Conservation (phyloP, 2,329 filamentous ascomycete species). For the Trichoderma hamatum region DNA sequence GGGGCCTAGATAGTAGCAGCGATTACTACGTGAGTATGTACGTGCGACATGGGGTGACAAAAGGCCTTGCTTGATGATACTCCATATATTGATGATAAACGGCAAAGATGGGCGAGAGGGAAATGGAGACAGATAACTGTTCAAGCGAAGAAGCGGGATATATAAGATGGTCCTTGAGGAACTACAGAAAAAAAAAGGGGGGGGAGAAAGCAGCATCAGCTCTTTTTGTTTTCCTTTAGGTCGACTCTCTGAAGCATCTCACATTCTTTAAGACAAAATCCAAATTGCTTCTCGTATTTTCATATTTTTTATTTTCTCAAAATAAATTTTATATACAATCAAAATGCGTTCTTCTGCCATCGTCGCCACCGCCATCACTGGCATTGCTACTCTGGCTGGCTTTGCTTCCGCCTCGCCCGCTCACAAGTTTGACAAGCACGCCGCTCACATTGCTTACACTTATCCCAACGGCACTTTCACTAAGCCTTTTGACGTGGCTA, state of each 20-base stretch:
- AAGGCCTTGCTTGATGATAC: not conserved
- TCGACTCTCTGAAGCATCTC: not conserved
- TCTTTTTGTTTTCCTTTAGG: not conserved
- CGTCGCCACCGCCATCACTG: not conserved
- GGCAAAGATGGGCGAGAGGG: slow-evolving; percentile 1
- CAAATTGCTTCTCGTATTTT: not conserved
- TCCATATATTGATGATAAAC: not conserved
- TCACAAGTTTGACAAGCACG: not conserved
- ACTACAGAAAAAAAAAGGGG: not conserved
- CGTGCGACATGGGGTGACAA: not conserved
- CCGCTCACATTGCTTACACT: slow-evolving; percentile 6
- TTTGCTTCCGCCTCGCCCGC: slow-evolving; percentile 6
- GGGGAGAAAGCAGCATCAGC: not conserved
- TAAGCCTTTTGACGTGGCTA: not conserved
- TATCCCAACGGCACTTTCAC: slow-evolving; percentile 16
- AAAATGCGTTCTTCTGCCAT: slow-evolving; percentile 22
- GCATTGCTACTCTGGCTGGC: slow-evolving; percentile 2
- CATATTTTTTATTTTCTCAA: not conserved
- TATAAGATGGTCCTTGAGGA: not conserved
- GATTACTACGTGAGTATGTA: not conserved
- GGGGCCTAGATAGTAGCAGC: not conserved
- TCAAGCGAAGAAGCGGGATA: not conserved
- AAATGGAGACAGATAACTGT: not conserved
- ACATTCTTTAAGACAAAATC: not conserved
- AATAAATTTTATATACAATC: not conserved